Base-by-base conservation (phyloP, 805 yeast genomes). In the Osmozyma mogii region DNA sequence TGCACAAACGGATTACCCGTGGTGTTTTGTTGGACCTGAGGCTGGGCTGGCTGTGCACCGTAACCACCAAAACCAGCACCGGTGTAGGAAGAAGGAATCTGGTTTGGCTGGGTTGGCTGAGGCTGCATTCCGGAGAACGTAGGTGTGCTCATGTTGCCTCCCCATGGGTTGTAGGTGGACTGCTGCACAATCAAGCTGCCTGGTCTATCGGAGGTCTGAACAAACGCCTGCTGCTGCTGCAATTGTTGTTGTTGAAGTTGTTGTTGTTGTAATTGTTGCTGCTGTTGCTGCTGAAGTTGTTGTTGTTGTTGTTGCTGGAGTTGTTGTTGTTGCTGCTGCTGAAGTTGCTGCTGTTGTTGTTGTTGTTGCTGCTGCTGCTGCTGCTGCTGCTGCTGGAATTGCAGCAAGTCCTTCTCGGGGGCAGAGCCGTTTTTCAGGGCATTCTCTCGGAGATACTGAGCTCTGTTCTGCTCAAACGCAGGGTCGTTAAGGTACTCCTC, bases 401-500 rank as follows among this genome's bases (percentile, higher is more conserved):
- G n/a, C n/a, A n/a, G n/a, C n/a, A n/a, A n/a, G n/a, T n/a, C n/a
- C n/a, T n/a, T n/a, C n/a, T n/a, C n/a, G n/a, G n/a, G n/a, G n/a
- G 24, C 30, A 14, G 14, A 18, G n/a, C 21, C 24, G 4, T 25
- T 41, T 32, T 67, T 64, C 14, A 55, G 64, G 29, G 61, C 68
- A 54, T 72, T 77, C 45, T 83, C 89, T 22, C 75, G 75, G 38
- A 84, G 55, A 47, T 82, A 85, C 47, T 83, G 94, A 36, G 76
- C 62, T 52, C 94, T 72, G 50, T 84, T 85, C 6, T 61, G 57
- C 43, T 85, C 95, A 55, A 85, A 85, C 43, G 79, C 78, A 6
- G 88, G 85, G 49, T 89, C 96, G 41, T 78, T 71, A 41, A 92
- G 61, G 53, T 89, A 94, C 44, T 88, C 96, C 50, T 85, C 92